Base-by-base conservation (phyloP, 345 rosid genomes). In the Eucalyptus curtisii region DNA sequence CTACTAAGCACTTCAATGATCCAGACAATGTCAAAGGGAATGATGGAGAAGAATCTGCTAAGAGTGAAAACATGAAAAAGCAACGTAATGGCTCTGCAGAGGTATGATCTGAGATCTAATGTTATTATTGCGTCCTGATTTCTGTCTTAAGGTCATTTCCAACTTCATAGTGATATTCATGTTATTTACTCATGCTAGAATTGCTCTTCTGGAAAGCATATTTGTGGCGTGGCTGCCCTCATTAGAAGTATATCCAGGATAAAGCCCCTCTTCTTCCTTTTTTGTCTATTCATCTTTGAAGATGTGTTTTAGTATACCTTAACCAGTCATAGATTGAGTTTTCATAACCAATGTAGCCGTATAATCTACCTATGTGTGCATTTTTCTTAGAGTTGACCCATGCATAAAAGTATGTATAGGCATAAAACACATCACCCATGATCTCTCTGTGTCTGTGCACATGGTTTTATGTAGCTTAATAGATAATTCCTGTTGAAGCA, bases 61-160 rank as follows among this genome's bases (percentile, higher is more conserved):
- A 49, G 37, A 86, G 90, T 87, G 92, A 91, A 87, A 86, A 92
- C 30, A 68, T 45, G 76, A 94, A 94, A 91, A 93, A 90, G 88
- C 90, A 94, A 81, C 87, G 13, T 33, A 91, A 92, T 90, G 95
- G 93, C 90, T 96, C 97, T 53, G 94, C 91, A 55, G 95, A 94
- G 97, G 99, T 95, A 92, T 50, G 59, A 50, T 50, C 22, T 24
- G 84, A 76, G 84, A 76, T 71, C 25, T 33, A 71, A 71, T 71
- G 42, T 33, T 37, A 10, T 33, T 33, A 33, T 71, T 11, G 47
- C 47, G 20, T 76, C 84, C 47, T 86, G 68, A 86, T 52, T 50
- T 40, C 48, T 50, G 87, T 52, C 47, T 22, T 33, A 40, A 86
- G 27, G 16, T 33, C 30, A 49, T 86, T 86, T n/a, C 31, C 22